These are phyloP conservation scores for Saccharum spontaneum DNA, from an alignment of 176 grass and related monocot genomes.

Conservation along the genomic window DNA sequence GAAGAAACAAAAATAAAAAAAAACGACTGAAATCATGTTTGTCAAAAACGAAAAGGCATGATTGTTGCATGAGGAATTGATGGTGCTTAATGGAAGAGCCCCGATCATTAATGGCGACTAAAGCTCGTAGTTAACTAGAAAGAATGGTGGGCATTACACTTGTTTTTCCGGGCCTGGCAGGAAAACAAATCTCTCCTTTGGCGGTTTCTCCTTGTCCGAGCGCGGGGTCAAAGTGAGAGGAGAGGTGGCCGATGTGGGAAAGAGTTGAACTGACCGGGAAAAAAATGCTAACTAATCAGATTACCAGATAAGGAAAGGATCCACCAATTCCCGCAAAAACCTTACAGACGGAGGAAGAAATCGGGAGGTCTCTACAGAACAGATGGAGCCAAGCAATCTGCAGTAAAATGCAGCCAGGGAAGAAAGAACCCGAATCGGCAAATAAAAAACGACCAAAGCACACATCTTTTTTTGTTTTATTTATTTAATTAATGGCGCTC, in stretches of 20 bases:
- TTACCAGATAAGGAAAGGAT: not conserved
- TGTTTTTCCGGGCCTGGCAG: slow-evolving; percentile 25
- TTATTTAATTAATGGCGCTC: not conserved
- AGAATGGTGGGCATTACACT: slow-evolving; percentile 1
- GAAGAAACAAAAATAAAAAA: not conserved
- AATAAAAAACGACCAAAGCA: slow-evolving; percentile 49
- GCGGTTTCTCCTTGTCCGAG: slow-evolving; percentile 44
- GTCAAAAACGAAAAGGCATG: not conserved
- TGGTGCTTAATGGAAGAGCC: not conserved
- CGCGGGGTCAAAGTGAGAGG: slow-evolving; percentile 20
- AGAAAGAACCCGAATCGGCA: not conserved
- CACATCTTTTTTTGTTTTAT: not conserved
- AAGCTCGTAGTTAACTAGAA: slow-evolving; percentile 4
- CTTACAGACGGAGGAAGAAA: not conserved
- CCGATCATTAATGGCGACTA: slow-evolving; percentile 27
- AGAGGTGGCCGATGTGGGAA: not conserved
- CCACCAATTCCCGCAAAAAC: not conserved
- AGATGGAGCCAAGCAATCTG: not conserved
- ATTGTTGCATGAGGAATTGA: not conserved
- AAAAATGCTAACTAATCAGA: not conserved
- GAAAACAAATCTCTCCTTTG: slow-evolving; percentile 51
- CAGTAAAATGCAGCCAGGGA: not conserved
- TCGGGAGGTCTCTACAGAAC: not conserved
- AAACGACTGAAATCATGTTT: not conserved
- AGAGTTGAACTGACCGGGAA: not conserved